Percentiles rank a stretch among this genome's conserved stretches.
Evolutionary conservation across 305 asterid genomes (phyloP).

Genomic region (Stenogyne calaminthoides): DNA sequence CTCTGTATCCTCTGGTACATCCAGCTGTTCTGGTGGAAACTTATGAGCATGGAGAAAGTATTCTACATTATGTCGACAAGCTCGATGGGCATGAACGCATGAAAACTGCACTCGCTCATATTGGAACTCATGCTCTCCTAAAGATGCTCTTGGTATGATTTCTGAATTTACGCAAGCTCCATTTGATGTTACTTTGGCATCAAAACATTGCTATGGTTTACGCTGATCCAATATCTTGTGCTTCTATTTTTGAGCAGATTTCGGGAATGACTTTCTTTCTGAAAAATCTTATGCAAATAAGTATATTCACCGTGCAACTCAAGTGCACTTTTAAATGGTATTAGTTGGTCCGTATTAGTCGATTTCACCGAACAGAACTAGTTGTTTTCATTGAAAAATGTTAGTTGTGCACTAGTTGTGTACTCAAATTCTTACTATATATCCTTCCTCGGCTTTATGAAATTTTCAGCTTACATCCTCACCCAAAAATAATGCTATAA

Average conservation of each 20-base stretch:
- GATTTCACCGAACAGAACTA: too few species aligned
- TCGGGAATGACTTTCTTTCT: background rate
- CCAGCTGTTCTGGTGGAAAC: slow-evolving; percentile 93
- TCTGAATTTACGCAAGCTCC: slow-evolving; percentile 9
- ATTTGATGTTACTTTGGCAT: slow-evolving; percentile 9
- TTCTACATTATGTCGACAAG: slow-evolving; percentile 67
- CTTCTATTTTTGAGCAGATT: slow-evolving; percentile 4
- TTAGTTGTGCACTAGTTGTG: too few species aligned
- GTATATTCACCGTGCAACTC: too few species aligned
- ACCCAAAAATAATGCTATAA: background rate
- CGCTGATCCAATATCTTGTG: background rate
- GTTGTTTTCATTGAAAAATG: too few species aligned
- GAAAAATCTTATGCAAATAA: too few species aligned
- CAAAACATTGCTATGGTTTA: slow-evolving; percentile 12
- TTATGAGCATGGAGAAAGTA: slow-evolving; percentile 75
- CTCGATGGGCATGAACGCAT: slow-evolving; percentile 56
- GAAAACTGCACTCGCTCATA: slow-evolving; percentile 72
- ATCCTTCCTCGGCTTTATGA: background rate
- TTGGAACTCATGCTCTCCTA: slow-evolving; percentile 80
- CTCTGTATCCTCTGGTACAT: slow-evolving; percentile 87
- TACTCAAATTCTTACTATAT: background rate
- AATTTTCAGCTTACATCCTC: background rate
- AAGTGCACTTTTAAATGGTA: too few species aligned
- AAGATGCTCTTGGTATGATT: slow-evolving; percentile 83
- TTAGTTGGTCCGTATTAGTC: too few species aligned